Evolutionary conservation across 108 stramenopile genomes (phyloP).

Genomic region (Skeletonema menzelii): DNA sequence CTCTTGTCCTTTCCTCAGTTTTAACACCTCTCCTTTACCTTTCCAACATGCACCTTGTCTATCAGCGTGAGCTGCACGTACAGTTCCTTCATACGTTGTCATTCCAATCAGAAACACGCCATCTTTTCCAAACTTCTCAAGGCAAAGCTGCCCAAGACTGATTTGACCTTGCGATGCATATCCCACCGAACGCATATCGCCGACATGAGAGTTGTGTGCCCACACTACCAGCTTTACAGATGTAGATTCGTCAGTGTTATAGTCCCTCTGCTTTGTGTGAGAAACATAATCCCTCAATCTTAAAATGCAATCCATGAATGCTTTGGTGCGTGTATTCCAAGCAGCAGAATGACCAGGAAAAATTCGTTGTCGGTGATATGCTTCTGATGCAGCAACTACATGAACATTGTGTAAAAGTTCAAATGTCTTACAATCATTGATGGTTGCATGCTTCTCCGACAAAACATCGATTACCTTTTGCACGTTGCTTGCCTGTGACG

Average conservation of each 20-base stretch:
- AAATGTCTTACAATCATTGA: neutral
- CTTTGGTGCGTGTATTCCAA: conserved; percentile 9
- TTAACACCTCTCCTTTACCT: neutral
- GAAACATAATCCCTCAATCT: neutral
- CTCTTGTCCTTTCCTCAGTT: neutral
- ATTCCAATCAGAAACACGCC: conserved; percentile 15
- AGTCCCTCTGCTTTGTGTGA: neutral
- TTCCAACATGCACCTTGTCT: conserved; percentile 14
- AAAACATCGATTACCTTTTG: neutral
- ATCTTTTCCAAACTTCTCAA: conserved; percentile 5
- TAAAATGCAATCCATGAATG: conserved; percentile 1
- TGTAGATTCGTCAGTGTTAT: neutral
- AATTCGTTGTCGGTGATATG: conserved; percentile 11
- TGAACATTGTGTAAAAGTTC: conserved; percentile 3
- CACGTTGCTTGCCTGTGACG: conserved; percentile 2
- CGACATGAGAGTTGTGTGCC: conserved; percentile 29
- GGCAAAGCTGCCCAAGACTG: conserved; percentile 20
- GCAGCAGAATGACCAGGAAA: conserved; percentile 10
- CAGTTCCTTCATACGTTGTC: conserved; percentile 15
- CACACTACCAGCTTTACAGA: conserved; percentile 9
- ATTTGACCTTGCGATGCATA: conserved; percentile 11
- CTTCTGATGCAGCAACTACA: conserved; percentile 14
- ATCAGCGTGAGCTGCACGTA: conserved; percentile 11
- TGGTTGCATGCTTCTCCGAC: neutral
- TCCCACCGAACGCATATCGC: conserved; percentile 17